A percentile compares a stretch with the other conserved stretches of the same genome.
Evolutionary conservation across 2,329 filamentous ascomycete genomes (phyloP).

Genomic region (Sporothrix globosa): DNA sequence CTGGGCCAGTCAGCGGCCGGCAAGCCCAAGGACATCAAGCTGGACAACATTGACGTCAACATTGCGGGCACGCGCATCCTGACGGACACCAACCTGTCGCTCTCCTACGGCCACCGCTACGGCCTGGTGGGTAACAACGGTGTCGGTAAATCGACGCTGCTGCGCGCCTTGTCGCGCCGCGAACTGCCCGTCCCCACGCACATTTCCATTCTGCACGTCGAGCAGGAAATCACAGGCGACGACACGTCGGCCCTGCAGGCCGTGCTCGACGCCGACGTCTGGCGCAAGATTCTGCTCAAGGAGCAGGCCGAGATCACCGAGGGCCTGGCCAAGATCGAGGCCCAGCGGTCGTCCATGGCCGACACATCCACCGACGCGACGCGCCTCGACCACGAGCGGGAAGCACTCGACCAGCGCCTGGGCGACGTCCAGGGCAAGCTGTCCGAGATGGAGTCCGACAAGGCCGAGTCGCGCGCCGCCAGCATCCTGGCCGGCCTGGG

Average conservation of each 20-base stretch:
- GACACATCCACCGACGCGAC: conserved; percentile 90
- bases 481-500: conserved; percentile 96
- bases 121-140: conserved; percentile 99
- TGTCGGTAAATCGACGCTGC: conserved; percentile 95
- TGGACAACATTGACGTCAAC: conserved; percentile 93
- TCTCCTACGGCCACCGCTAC: conserved; percentile 91
- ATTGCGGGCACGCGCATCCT: conserved; percentile 89
- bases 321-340: conserved; percentile 76
- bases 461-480: conserved; percentile 91
- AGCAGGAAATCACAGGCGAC: conserved; percentile 97
- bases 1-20: conserved; percentile 69
- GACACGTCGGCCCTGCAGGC: conserved; percentile 94
- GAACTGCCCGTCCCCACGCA: conserved; percentile 94
- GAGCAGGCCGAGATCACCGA: conserved; percentile 83
- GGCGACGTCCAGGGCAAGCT: conserved; percentile 91
- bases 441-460: conserved; percentile 98
- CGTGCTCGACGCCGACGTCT: conserved; percentile 95
- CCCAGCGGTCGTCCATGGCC: conserved; percentile 75
- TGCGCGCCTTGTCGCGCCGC: conserved; percentile 87
- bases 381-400: conserved; percentile 81
- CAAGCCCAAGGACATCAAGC: conserved; percentile 99
- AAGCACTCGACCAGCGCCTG: conserved; percentile 86
- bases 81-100: conserved; percentile 84
- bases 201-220: conserved; percentile 98
- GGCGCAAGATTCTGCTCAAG: conserved; percentile 90